Conservation (phyloP, 2,329 filamentous ascomycete species). For the Chrysoporthe puriensis region DNA sequence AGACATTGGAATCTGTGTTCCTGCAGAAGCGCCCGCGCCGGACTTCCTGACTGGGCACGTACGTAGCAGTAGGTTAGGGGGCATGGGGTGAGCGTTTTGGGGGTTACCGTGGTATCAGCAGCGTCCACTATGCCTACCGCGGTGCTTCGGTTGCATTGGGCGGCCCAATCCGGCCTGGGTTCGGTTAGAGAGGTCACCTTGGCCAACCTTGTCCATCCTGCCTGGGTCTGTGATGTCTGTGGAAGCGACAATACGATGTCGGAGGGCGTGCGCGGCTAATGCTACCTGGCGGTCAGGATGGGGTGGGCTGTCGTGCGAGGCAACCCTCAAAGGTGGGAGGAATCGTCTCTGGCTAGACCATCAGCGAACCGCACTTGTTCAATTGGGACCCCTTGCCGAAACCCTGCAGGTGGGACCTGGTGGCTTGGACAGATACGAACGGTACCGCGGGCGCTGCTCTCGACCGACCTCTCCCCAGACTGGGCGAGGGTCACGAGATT, state of each 20-base stretch:
- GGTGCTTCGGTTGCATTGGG: not conserved
- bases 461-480: not conserved
- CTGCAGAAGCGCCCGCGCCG: slow-evolving; percentile 22
- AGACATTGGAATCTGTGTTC: slow-evolving; percentile 15
- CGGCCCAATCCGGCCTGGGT: not conserved
- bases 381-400: slow-evolving; percentile 6
- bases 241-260: not conserved
- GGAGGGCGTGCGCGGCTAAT: slow-evolving; percentile 4
- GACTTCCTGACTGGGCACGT: slow-evolving; percentile 3
- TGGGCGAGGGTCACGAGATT: not conserved
- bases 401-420: not conserved
- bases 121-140: not conserved
- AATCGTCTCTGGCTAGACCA: slow-evolving; percentile 2
- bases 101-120: not conserved
- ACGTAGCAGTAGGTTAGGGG: not conserved
- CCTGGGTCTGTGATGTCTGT: not conserved
- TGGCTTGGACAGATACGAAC: slow-evolving; percentile 1
- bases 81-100: not conserved
- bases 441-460: not conserved
- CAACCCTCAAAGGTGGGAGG: not conserved
- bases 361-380: not conserved
- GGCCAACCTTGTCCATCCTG: not conserved
- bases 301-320: not conserved
- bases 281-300: not conserved
- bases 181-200: not conserved